These are phyloP conservation scores for Grosmannia clavigera DNA, from an alignment of 2,329 filamentous ascomycete genomes.

Conservation along the genomic window DNA sequence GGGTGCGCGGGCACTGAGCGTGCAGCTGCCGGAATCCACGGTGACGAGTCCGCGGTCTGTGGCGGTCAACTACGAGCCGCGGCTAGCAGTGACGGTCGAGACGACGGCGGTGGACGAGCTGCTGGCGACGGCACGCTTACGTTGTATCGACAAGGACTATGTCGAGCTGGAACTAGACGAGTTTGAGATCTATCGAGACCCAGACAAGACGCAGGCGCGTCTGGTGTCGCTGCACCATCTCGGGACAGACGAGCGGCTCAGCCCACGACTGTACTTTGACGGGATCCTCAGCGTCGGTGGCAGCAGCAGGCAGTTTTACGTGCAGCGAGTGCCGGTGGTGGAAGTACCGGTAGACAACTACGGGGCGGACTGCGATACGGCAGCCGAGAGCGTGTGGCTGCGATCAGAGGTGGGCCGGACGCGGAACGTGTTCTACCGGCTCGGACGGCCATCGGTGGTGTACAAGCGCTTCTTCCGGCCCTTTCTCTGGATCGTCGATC, in stretches of 20 bases:
- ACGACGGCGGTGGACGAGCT: background rate
- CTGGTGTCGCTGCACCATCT: conserved; percentile 44
- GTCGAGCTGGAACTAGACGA: conserved; percentile 41
- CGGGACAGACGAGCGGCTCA: conserved; percentile 21
- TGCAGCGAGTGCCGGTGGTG: conserved; percentile 43
- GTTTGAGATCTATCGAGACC: conserved; percentile 44
- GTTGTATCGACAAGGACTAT: conserved; percentile 18
- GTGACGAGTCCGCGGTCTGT: conserved; percentile 17
- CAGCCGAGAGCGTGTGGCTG: conserved; percentile 49
- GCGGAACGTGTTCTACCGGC: conserved; percentile 47
- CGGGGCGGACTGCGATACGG: conserved; percentile 32
- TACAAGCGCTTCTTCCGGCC: conserved; percentile 50
- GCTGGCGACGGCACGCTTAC: background rate
- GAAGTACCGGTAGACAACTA: conserved; percentile 57
- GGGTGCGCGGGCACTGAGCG: background rate
- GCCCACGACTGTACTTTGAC: conserved; percentile 40
- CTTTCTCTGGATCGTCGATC: conserved; percentile 59
- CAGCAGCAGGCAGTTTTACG: conserved; percentile 24
- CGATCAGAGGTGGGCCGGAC: conserved; percentile 34
- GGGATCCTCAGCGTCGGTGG: conserved; percentile 39
- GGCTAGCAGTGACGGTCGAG: background rate
- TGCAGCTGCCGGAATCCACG: conserved; percentile 15
- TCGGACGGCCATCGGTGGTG: conserved; percentile 41
- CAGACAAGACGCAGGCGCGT: conserved; percentile 27
- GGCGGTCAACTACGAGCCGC: conserved; percentile 8